Evolutionary conservation across 257 asterid species (phyloP).

Genomic region (Solanum dulcamara): DNA sequence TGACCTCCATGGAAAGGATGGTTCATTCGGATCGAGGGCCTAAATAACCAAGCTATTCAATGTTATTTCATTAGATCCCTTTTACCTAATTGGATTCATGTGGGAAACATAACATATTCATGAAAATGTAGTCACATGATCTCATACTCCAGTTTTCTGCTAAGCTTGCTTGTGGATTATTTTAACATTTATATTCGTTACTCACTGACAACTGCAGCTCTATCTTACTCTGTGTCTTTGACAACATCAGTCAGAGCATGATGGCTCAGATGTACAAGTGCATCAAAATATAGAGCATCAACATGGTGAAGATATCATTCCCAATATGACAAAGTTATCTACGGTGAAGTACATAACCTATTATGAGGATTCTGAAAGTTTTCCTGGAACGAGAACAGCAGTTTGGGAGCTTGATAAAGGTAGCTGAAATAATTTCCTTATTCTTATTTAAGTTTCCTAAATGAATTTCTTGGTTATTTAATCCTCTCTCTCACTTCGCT

Average conservation of each 20-base stretch:
- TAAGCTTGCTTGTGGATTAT: not conserved
- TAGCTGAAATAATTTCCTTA: conserved; percentile 10
- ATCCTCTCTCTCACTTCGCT: not conserved
- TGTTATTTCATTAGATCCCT: not conserved
- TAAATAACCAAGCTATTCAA: not conserved
- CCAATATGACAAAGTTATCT: conserved; percentile 85
- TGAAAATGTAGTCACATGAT: not conserved
- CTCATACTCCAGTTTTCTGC: not conserved
- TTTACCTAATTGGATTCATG: not conserved
- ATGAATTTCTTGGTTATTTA: not conserved
- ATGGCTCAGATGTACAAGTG: conserved; percentile 89
- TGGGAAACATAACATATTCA: not conserved
- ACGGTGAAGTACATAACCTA: conserved; percentile 90
- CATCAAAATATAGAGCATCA: conserved; percentile 64
- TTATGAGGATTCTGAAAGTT: conserved; percentile 93
- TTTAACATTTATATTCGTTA: not conserved
- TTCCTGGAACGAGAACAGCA: conserved; percentile 91
- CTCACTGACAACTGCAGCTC: not conserved
- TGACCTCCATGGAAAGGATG: not conserved
- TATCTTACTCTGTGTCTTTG: not conserved
- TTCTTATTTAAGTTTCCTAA: not conserved
- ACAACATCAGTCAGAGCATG: conserved; percentile 67
- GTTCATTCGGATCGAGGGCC: not conserved
- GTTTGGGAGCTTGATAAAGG: conserved; percentile 99
- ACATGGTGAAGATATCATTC: conserved; percentile 63